Evolutionary conservation across 768 basidiomycete genomes (phyloP).

Genomic region (Pleurotus tuoliensis): DNA sequence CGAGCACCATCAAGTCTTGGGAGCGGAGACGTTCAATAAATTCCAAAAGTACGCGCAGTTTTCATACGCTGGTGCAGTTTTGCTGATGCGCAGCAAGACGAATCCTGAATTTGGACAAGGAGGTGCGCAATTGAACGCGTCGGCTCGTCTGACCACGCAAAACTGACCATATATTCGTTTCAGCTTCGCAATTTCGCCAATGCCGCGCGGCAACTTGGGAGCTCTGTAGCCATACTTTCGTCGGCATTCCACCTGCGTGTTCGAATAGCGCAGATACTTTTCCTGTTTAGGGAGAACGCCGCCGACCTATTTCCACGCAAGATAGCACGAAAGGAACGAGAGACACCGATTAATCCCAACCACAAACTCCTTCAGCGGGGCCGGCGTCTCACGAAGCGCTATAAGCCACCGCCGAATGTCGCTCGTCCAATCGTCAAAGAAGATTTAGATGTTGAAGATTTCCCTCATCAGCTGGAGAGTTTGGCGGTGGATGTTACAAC

Average conservation of each 20-base stretch:
- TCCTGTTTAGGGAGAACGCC: constrained; percentile 72
- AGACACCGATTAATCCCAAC: constrained; percentile 28
- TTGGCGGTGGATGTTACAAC: constrained; percentile 65
- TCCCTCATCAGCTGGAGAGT: constrained; percentile 60
- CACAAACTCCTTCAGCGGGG: constrained; percentile 24
- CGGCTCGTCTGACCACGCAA: no score
- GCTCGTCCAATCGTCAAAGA: constrained; percentile 51
- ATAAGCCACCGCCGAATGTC: constrained; percentile 44
- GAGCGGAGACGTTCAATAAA: constrained; percentile 7
- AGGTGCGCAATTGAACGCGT: not conserved
- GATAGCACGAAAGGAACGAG: constrained; percentile 38
- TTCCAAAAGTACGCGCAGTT: not conserved
- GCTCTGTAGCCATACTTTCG: constrained; percentile 72
- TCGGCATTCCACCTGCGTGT: constrained; percentile 70
- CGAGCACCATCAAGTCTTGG: constrained; percentile 7
- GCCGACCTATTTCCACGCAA: constrained; percentile 75
- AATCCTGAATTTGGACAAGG: constrained; percentile 5
- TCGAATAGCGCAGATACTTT: constrained; percentile 63
- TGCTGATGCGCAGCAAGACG: not conserved
- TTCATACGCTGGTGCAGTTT: not conserved
- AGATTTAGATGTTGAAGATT: constrained; percentile 58
- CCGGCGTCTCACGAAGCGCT: constrained; percentile 23
- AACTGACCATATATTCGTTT: not conserved
- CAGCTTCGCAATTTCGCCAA: constrained; percentile 76
- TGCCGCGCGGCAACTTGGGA: constrained; percentile 71